These are phyloP conservation scores for Murraya paniculata DNA, from an alignment of 345 rosid genomes.

Conservation along the genomic window DNA sequence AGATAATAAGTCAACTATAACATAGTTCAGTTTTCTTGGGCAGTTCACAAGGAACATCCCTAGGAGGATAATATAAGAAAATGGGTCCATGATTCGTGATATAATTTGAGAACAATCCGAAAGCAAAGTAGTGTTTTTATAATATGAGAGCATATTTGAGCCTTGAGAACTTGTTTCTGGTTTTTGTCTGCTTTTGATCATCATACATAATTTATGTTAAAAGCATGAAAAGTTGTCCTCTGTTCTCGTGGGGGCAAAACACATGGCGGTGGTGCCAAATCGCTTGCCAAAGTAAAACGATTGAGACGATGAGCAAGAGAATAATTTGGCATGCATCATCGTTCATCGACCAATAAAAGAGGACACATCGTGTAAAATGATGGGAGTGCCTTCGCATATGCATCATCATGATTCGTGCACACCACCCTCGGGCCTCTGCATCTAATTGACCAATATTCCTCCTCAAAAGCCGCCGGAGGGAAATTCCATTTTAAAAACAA, in stretches of 20 bases:
- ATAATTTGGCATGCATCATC: not conserved
- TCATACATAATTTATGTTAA: not conserved
- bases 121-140: not conserved
- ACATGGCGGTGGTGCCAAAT: not conserved
- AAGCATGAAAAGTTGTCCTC: not conserved
- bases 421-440: no score
- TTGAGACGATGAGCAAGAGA: not conserved
- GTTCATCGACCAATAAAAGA: not conserved
- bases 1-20: constrained; percentile 28
- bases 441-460: not conserved
- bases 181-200: no score
- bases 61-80: constrained; percentile 25
- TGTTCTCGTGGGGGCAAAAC: not conserved
- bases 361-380: not conserved
- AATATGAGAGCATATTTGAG: not conserved
- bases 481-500: not conserved
- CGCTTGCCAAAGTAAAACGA: not conserved
- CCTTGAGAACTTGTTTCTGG: not conserved
- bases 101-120: not conserved
- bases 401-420: not conserved
- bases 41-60: constrained; percentile 48
- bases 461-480: not conserved
- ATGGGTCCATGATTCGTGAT: not conserved
- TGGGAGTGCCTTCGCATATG: not conserved
- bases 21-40: constrained; percentile 58